These are phyloP conservation scores for Aspergillus coremiiformis DNA, from an alignment of 495 filamentous ascomycete genomes.

Conservation along the genomic window DNA sequence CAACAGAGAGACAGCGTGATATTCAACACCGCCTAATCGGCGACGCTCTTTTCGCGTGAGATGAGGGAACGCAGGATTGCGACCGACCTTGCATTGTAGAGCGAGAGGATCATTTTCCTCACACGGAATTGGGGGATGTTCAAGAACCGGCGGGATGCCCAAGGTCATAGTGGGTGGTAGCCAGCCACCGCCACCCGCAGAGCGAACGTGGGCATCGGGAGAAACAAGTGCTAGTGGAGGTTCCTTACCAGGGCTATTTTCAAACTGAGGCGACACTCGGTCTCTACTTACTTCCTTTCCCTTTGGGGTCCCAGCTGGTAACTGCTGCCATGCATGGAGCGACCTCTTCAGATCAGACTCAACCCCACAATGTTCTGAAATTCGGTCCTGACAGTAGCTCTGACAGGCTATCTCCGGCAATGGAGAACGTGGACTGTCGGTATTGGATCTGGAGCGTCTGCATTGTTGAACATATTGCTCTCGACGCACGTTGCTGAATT, in stretches of 20 bases:
- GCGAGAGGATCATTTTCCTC: neutral
- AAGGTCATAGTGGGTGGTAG: neutral
- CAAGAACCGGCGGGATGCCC: neutral
- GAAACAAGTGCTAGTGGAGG: too few species aligned
- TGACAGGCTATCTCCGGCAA: neutral
- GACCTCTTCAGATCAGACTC: too few species aligned
- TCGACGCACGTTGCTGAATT: neutral
- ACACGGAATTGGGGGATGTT: neutral
- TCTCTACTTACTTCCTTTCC: too few species aligned
- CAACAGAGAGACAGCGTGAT: neutral
- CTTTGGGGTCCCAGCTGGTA: too few species aligned
- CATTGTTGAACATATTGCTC: neutral
- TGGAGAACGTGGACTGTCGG: neutral
- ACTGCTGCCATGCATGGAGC: too few species aligned
- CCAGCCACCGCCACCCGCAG: too few species aligned
- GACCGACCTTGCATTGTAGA: neutral
- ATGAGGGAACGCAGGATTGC: neutral
- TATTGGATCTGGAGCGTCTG: neutral
- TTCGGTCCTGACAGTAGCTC: too few species aligned
- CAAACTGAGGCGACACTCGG: too few species aligned
- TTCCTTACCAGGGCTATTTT: too few species aligned
- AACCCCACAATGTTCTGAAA: too few species aligned
- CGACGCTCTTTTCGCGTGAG: neutral
- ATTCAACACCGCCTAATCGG: neutral
- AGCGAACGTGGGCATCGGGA: too few species aligned